Evolutionary conservation across 345 rosid species (phyloP), one percentile per base, ranked within the genome.

Genomic region (Citrus hindsii): DNA sequence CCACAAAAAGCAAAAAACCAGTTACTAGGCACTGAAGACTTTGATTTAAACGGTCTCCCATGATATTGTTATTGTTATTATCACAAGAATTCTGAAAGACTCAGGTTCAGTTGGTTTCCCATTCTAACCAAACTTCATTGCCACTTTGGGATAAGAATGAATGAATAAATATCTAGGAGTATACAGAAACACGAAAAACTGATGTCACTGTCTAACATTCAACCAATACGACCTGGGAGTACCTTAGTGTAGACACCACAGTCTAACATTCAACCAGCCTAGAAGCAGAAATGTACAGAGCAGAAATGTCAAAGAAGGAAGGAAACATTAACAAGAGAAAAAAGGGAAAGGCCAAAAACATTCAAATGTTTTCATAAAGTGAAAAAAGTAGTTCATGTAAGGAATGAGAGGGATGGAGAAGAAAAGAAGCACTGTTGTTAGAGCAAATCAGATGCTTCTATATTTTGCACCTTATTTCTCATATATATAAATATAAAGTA

Each of bases 71-170:
- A 60, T 24, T 60, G 65, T 27, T 5, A 51, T 42, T 42, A 51
- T 0, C 6, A 62, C 33, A 27, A 62, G 35, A 62, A 62, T 24
- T 61, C 65, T 61, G 13, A 61, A 25, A 25, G 7, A 25, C 14
- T 8, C 4, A 25, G 63, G 5, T 9, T 59, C 40, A 72, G 32
- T 9, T 22, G n/a, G 10, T 56, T 13, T 71, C 77, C 30, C 62
- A 67, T 48, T 32, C 77, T 68, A 77, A n/a, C 22, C 28, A 67
- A 55, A 40, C 58, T 75, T 78, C 38, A 65, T 53, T 22, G 73
- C 59, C 46, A 55, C 27, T 61, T 61, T 14, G 33, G 65, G 18
- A 60, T 10, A 60, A 60, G 30, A 24, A 60, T 40, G 25, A 10
- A 60, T 2, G 9, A 40, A 40, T 46, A 61, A 61, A 61, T 10